Conservation (phyloP, 2,329 filamentous ascomycete genomes). For the Lomentospora prolificans region DNA sequence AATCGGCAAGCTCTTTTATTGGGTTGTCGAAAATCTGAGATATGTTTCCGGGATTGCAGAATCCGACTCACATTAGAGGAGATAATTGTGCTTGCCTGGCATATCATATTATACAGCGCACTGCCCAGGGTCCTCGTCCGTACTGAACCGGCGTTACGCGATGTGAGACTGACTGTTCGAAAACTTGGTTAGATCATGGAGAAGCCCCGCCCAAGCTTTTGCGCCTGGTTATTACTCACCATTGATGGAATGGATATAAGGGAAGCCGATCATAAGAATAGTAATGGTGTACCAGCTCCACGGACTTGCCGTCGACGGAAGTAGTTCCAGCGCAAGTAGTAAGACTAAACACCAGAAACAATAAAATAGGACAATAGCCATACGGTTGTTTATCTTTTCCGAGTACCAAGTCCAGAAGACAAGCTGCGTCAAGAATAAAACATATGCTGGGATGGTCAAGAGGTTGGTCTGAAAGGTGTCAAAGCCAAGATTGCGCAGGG, state of each 20-base stretch:
- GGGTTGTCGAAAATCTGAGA: not conserved
- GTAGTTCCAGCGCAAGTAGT: slow-evolving; percentile 32
- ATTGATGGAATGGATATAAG: slow-evolving; percentile 16
- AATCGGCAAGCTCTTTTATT: not conserved
- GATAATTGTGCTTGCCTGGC: slow-evolving; percentile 36
- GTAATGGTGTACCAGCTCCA: slow-evolving; percentile 20
- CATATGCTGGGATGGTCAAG: slow-evolving; percentile 38
- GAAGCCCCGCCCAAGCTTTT: too few species aligned
- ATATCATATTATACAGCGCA: slow-evolving; percentile 34
- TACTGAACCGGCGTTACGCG: slow-evolving; percentile 51
- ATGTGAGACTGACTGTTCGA: slow-evolving; percentile 33
- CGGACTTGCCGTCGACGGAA: slow-evolving; percentile 20
- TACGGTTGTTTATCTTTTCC: slow-evolving; percentile 30
- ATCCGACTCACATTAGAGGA: slow-evolving; percentile 24
- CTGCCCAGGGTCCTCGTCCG: slow-evolving; percentile 52
- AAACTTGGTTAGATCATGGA: slow-evolving; percentile 8
- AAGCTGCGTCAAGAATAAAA: slow-evolving; percentile 28
- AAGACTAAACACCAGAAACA: slow-evolving; percentile 45
- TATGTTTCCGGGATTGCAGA: not conserved
- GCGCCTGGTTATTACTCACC: too few species aligned
- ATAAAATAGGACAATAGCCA: slow-evolving; percentile 31
- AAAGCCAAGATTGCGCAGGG: slow-evolving; percentile 39
- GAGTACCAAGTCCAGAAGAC: slow-evolving; percentile 35
- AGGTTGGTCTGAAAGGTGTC: slow-evolving; percentile 44
- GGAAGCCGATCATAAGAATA: slow-evolving; percentile 23